Base-by-base conservation (phyloP, 2,329 filamentous ascomycete genomes). In the Trichoderma asperellum region DNA sequence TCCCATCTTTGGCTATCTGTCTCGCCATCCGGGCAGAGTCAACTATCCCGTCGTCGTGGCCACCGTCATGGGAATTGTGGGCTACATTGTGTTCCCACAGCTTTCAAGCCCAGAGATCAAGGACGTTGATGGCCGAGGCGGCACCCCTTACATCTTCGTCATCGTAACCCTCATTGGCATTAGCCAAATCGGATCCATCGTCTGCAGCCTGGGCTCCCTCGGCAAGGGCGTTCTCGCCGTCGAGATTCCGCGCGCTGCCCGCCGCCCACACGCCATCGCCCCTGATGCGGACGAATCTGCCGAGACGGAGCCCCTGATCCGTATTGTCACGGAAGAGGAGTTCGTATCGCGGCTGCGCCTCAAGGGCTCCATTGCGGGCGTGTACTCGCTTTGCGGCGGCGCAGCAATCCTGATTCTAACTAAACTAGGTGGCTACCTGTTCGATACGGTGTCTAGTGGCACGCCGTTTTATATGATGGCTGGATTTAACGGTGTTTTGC, bases 381-480 rank as follows among this genome's bases (percentile, higher is more conserved):
- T 97, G 0, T 99, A 99, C 80, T 96, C 92, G 65, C 88, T 97
- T 72, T 94, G 91, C 68, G 96, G 96, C 12, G 96, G 95, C 16
- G 91, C 89, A 0, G 96, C 94, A 0, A 99, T 99, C 64, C 79
- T 99, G 67, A 80, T 98, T 5, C 85, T 99, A 18, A 98, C 96
- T 0, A 99, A 99, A 81, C 79, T 96, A 4, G 96, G 96, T 14
- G 96, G 96, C 0, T 88, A 89, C 47, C 80, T 97, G 59, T 99
- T 98, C 76, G 96, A 99, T 78, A 84, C 80, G 24, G 82, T 89
- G 65, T 90, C 90, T 1, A 85, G 86, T 2, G 92, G 92, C 0
- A 92, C 92, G 12, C 96, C 96, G 0, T 98, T 99, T 78, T 97
- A 94, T 77, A 91, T 98, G 85, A 95, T 99, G 90, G 94, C 94